phyloP scores from a whole-genome alignment of 495 filamentous ascomycete genomes.

The Tuber borchii region DNA sequence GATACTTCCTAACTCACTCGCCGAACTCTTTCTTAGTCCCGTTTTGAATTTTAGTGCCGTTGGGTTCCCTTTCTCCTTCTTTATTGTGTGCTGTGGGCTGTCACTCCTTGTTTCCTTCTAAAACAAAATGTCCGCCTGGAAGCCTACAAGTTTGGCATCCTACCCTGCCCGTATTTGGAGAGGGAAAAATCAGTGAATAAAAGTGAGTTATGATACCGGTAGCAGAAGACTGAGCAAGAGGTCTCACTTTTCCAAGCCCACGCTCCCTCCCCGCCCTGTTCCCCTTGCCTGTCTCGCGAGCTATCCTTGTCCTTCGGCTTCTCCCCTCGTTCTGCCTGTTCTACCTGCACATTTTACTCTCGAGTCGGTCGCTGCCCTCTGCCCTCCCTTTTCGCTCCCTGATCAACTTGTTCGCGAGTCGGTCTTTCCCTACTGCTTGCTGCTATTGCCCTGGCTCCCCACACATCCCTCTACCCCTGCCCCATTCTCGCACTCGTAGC shows the following conservation, averaged over 20 bases:
- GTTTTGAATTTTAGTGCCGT: background rate
- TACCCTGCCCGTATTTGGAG: too few species aligned
- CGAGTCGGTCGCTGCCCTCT: background rate
- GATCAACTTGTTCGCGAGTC: background rate
- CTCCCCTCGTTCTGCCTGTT: background rate
- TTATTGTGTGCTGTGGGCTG: background rate
- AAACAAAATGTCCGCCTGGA: background rate
- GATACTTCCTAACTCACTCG: background rate
- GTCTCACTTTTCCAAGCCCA: background rate
- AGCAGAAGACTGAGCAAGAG: background rate
- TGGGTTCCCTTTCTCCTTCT: background rate
- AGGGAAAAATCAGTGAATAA: too few species aligned
- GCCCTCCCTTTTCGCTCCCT: background rate
- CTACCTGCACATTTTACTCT: background rate
- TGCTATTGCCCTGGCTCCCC: background rate
- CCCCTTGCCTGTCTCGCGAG: background rate
- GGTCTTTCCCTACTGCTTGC: background rate
- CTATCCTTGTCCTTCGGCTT: background rate
- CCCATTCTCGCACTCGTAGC: background rate
- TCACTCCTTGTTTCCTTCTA: too few species aligned
- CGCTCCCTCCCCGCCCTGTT: background rate
- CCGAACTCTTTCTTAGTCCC: background rate
- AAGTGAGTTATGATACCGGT: too few species aligned
- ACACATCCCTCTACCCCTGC: background rate
- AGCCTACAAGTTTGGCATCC: background rate